phyloP scores from a whole-genome alignment of 2,329 filamentous ascomycete species.

The Capronia coronata region DNA sequence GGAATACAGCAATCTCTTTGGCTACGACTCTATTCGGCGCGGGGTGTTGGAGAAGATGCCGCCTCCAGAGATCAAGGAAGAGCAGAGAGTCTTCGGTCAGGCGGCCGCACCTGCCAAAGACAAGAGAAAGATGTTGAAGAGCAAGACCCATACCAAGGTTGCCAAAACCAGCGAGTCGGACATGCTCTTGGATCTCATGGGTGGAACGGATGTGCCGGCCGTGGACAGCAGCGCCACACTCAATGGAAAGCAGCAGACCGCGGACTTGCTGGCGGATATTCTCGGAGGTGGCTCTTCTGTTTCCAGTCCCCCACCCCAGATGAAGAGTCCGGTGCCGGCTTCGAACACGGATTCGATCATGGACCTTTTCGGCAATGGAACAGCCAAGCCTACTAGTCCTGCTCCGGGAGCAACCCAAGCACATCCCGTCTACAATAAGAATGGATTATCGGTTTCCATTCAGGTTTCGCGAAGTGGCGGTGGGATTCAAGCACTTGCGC shows the following conservation, averaged over 20 bases:
- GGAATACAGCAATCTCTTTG: constrained; percentile 92
- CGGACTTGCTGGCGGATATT: constrained; percentile 86
- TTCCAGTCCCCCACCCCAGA: constrained; percentile 48
- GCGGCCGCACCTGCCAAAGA: constrained; percentile 53
- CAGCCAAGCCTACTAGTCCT: constrained; percentile 42
- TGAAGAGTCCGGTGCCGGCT: constrained; percentile 47
- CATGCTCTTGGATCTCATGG: constrained; percentile 87
- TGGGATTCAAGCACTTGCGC: constrained; percentile 68
- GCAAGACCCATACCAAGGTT: constrained; percentile 65
- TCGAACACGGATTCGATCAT: constrained; percentile 71
- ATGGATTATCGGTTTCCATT: constrained; percentile 73
- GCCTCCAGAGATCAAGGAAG: constrained; percentile 90
- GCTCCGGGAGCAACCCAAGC: constrained; percentile 41
- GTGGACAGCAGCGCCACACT: constrained; percentile 48
- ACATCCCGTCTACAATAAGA: constrained; percentile 75
- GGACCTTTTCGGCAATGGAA: constrained; percentile 65
- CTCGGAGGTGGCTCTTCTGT: constrained; percentile 64
- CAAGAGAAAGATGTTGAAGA: constrained; percentile 59
- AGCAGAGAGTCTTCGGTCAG: constrained; percentile 82
- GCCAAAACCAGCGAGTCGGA: constrained; percentile 81
- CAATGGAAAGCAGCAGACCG: constrained; percentile 62
- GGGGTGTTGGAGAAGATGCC: constrained; percentile 98
- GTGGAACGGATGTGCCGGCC: constrained; percentile 61
- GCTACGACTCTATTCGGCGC: constrained; percentile 74
- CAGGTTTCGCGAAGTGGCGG: constrained; percentile 71